phyloP scores from a whole-genome alignment of 106 monocot genomes.

The Gastrodia elata region DNA sequence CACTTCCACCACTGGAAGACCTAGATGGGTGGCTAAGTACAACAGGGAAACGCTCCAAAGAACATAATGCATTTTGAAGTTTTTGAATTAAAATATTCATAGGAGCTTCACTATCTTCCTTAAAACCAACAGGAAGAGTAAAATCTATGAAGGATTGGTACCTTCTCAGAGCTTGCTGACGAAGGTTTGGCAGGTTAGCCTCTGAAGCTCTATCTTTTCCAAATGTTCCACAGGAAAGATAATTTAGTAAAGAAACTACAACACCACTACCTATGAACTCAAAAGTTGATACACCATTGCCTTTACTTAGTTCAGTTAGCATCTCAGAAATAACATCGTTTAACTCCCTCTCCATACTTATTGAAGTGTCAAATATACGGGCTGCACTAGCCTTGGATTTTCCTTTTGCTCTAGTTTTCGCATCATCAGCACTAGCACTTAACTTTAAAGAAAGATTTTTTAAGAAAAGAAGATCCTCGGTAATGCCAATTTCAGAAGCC shows the following conservation, averaged over 20 bases:
- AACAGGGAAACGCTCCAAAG: slow-evolving; percentile 92
- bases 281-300: slow-evolving; percentile 95
- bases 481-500: slow-evolving; percentile 58
- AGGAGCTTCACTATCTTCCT: slow-evolving; percentile 35
- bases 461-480: slow-evolving; percentile 76
- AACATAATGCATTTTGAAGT: slow-evolving; percentile 91
- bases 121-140: slow-evolving; percentile 37
- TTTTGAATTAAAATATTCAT: slow-evolving; percentile 83
- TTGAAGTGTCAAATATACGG: slow-evolving; percentile 42
- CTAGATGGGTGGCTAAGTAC: slow-evolving; percentile 85
- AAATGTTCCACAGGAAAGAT: slow-evolving; percentile 90
- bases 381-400: slow-evolving; percentile 55
- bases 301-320: slow-evolving; percentile 68
- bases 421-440: slow-evolving; percentile 46
- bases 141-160: slow-evolving; percentile 72
- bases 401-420: slow-evolving; percentile 60
- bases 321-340: slow-evolving; percentile 52
- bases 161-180: slow-evolving; percentile 60
- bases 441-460: slow-evolving; percentile 72
- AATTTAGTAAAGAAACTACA: slow-evolving; percentile 71
- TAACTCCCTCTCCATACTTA: slow-evolving; percentile 49
- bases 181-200: slow-evolving; percentile 63
- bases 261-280: slow-evolving; percentile 99
- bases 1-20: slow-evolving; percentile 47
- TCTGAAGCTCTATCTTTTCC: slow-evolving; percentile 66